Evolutionary conservation across 2,329 filamentous ascomycete species (phyloP), one percentile per base, ranked within the genome.

Genomic region (Exserohilum turcica): DNA sequence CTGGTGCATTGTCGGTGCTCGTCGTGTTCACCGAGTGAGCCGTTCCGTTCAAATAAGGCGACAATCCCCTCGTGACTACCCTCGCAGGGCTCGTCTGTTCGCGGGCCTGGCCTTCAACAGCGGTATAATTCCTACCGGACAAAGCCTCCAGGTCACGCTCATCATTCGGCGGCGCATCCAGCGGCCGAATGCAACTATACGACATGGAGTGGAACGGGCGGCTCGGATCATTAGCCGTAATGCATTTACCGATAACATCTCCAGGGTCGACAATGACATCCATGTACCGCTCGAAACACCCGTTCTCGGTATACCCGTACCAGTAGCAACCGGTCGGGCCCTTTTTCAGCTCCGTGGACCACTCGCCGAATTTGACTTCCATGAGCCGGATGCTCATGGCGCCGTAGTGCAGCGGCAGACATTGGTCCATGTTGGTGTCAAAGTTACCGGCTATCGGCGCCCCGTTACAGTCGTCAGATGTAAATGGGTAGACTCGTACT

Each of bases 391-490:
- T 47, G 57, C 65, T 59, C 32, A 21, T 43, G 28, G 62, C 48
- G n/a, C 55, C 55, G 7, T 32, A n/a, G 6, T 40, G 21, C 13
- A 68, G 35, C 9, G 54, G 36, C n/a, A 48, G 40, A 46, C 69
- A 72, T 5, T 62, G 13, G 24, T 49, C 51, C n/a, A 35, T 33
- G 16, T 58, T 54, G 42, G 68, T n/a, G 38, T 70, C 64, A 40
- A 59, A 29, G 6, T 64, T 61, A 24, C 32, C 43, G 15, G 42
- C 50, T 2, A 52, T 27, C 5, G 65, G 57, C 6, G 52, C 13
- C 31, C 58, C 66, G 4, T 49, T 39, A 48, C 68, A 71, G 39
- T 56, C 40, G 8, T 49, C 27, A 13, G 37, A 54, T 32, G 16
- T n/a, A 51, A 63, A 71, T 29, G 47, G 21, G 21, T 55, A 62